Base-by-base conservation (phyloP, 2,329 filamentous ascomycete genomes). In the Aspergillus fischeri region DNA sequence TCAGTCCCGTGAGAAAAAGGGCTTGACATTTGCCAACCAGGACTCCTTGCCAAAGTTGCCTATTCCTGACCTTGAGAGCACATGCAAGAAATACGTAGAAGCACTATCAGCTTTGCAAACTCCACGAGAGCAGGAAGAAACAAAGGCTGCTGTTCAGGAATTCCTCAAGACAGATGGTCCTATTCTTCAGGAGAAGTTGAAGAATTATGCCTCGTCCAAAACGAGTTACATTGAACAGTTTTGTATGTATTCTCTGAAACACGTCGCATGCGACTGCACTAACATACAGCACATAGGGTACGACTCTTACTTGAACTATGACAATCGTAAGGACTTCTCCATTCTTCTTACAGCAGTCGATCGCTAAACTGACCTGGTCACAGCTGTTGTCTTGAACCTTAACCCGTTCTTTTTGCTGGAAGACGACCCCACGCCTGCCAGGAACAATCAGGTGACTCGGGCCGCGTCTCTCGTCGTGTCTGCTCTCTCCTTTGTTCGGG, bases 161-260 rank as follows among this genome's bases (percentile, higher is more conserved):
- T 97, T 97, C 64, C 75, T 97, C 44, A 86, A 83, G 65, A 79
- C 82, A 0, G 92, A 97, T 61, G 94, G 94, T 0, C 90, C 89
- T 0, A 86, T 89, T 49, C 77, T 99, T 50, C 92, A 99, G 71
- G 91, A 94, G 60, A 92, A 89, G 73, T 77, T 97, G 56, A 94
- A 92, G 78, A 86, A 88, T 67, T 99, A 97, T 78, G 92, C 94
- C 8, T 86, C 86, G 51, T 91, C 89, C 48, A 93, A 92, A 77
- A 91, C 91, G 41, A 97, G 93, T 75, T 99, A 97, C 71, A 97
- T 99, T 67, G 94, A 97, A 72, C 94, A 99, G 69, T 99, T 99
- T 67, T 99, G 93, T 96, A 83, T 71, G 90, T 83, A 25, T 9
- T 25, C 27, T 11, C 49, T 29, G 32, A 24, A 38, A 17, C 14